A percentile compares a stretch with the other conserved stretches of the same genome.
phyloP scores from a whole-genome alignment of 2,329 filamentous ascomycete genomes.

The Orbilia javanica region DNA sequence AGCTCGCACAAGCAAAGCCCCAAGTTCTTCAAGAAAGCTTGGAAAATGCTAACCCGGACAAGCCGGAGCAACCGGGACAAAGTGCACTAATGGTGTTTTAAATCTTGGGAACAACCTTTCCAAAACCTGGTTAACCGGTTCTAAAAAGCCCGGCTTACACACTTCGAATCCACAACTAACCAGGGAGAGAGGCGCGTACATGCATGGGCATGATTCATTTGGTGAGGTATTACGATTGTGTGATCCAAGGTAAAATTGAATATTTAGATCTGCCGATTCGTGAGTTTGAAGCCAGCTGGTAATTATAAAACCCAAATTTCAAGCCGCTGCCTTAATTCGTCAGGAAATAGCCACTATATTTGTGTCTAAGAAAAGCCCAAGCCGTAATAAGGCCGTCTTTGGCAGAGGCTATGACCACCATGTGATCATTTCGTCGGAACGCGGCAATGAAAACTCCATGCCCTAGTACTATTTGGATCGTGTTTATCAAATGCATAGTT shows the following conservation, averaged over 20 bases:
- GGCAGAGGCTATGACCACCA: constrained; percentile 12
- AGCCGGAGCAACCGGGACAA: constrained; percentile 17
- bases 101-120: constrained; percentile 13
- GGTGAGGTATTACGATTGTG: constrained; percentile 9
- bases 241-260: constrained; percentile 14
- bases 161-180: constrained; percentile 7
- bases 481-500: neutral
- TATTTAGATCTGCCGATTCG: neutral
- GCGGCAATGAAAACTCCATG: constrained; percentile 1
- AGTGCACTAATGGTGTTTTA: constrained; percentile 16
- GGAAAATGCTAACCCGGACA: neutral
- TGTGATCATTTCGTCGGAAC: constrained; percentile 15
- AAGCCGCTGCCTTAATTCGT: constrained; percentile 8
- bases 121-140: constrained; percentile 12
- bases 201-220: constrained; percentile 11
- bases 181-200: constrained; percentile 11
- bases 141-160: neutral
- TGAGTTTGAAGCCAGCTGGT: neutral
- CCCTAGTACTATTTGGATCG: neutral
- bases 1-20: neutral
- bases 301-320: constrained; percentile 6
- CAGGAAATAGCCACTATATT: neutral
- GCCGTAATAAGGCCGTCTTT: constrained; percentile 26
- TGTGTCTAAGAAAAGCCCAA: constrained; percentile 16
- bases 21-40: neutral